Base-by-base conservation (phyloP, 345 rosid genomes). In the Orychophragmus violaceus region DNA sequence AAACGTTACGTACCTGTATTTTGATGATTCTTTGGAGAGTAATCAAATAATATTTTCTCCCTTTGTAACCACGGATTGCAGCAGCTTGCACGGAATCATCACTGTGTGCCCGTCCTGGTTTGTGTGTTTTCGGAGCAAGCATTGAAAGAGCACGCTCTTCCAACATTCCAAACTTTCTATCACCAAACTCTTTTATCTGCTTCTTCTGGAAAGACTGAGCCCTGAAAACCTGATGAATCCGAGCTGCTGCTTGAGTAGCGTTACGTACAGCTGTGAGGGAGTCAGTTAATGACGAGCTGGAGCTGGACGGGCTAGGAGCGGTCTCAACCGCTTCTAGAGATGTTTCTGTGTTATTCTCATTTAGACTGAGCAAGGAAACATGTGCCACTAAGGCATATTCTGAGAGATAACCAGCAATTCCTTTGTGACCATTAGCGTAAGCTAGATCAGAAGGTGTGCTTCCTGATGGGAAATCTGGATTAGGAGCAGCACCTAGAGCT, bases 331-430 rank as follows among this genome's bases (percentile, higher is more conserved):
- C 57, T 59, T 75, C 49, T 74, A 80, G 66, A 12, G 68, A 76
- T 18, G 69, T 69, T 76, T 68, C 68, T 12, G 77, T 76, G 57
- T 69, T 64, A 2, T 52, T 66, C 23, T 78, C 80, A 50, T 84
- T 80, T 71, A 92, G 72, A 72, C 76, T 70, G 68, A 92, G 86
- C 36, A 78, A 72, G 21, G 75, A 56, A 59, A 89, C 83, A 39
- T 80, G 89, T 6, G 83, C 66, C 33, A 84, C 77, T 78, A 87
- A 72, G 62, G 82, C 74, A 75, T 77, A 86, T 67, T 87, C 98
- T 35, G 98, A 93, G 64, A 92, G 98, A 77, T 81, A 92, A 62
- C 89, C 98, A 30, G 96, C 85, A 52, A 87, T 92, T 70, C 96
- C 98, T 83, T 87, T 92, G 80, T 89, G 90, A 50, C 93, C 93